A percentile compares a stretch with the other conserved stretches of the same genome.
These are phyloP conservation scores for Tuber borchii DNA, from an alignment of 495 filamentous ascomycete genomes.

Conservation along the genomic window DNA sequence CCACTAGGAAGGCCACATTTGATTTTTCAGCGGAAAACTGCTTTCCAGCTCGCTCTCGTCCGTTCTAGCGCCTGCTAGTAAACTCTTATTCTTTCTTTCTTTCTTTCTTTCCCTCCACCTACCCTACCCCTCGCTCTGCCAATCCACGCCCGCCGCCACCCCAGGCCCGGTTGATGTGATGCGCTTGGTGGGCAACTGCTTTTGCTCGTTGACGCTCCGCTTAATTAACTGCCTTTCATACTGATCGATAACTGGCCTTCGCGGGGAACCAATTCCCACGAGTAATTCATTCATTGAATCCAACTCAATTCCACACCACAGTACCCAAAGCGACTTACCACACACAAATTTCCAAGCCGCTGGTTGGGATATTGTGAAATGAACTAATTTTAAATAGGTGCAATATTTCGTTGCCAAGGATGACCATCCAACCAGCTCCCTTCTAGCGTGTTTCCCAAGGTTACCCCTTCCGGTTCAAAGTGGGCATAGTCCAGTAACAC, in stretches of 20 bases:
- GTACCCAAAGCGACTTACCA: neutral
- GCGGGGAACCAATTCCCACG: conserved; percentile 25
- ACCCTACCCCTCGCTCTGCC: neutral
- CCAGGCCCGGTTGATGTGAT: neutral
- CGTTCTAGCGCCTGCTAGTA: conserved; percentile 20
- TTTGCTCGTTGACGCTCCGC: conserved; percentile 8
- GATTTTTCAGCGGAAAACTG: conserved; percentile 15
- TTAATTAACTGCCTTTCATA: conserved; percentile 16
- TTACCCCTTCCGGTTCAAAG: conserved; percentile 16
- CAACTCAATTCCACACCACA: neutral
- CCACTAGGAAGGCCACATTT: conserved; percentile 3
- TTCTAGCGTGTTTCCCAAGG: conserved; percentile 23
- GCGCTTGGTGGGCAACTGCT: neutral
- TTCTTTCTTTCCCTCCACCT: neutral
- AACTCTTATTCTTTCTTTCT: conserved; percentile 5
- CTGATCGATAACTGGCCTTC: conserved; percentile 1
- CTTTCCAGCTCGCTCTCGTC: conserved; percentile 15
- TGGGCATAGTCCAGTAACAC: conserved; percentile 28
- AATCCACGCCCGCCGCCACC: neutral
- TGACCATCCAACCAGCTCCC: conserved; percentile 22
- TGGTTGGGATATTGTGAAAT: conserved; percentile 36
- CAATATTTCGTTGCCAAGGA: conserved; percentile 25
- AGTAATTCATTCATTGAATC: neutral
- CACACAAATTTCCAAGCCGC: conserved; percentile 30
- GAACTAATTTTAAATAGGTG: conserved; percentile 41